Evolutionary conservation across 306 rosid species (phyloP).

Genomic region (Corylus americana): DNA sequence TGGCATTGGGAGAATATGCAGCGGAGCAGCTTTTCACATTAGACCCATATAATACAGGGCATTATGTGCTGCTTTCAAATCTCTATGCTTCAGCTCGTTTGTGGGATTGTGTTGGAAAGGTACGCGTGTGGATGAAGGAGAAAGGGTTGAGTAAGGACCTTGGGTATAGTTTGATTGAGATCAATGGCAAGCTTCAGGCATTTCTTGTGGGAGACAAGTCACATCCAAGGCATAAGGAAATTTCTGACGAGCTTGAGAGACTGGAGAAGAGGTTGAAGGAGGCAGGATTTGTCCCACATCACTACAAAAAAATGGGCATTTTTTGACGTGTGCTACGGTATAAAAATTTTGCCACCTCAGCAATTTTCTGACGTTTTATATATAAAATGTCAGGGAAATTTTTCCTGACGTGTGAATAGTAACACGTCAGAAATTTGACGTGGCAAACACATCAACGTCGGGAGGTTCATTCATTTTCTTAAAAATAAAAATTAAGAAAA

Average conservation of each 20-base stretch:
- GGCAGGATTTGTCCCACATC: constrained; percentile 53
- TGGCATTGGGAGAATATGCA: constrained; percentile 64
- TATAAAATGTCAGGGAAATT: no score
- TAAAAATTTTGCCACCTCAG: no score
- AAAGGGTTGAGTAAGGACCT: constrained; percentile 66
- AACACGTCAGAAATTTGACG: no score
- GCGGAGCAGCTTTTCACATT: constrained; percentile 56
- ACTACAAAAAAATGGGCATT: no score
- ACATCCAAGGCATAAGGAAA: constrained; percentile 55
- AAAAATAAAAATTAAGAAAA: no score
- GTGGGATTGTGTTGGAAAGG: constrained; percentile 56
- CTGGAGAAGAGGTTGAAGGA: constrained; percentile 59
- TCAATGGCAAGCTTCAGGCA: constrained; percentile 53
- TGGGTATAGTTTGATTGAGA: constrained; percentile 63
- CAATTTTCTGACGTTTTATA: no score
- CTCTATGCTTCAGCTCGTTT: constrained; percentile 67
- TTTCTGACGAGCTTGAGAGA: constrained; percentile 49
- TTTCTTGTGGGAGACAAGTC: constrained; percentile 64
- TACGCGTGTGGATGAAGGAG: constrained; percentile 59
- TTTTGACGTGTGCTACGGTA: no score
- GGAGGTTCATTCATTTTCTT: no score
- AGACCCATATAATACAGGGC: constrained; percentile 69
- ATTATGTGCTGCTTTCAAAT: constrained; percentile 71
- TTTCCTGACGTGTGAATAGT: no score
- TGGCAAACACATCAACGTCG: no score